Percentiles rank a stretch among this genome's conserved stretches.
Evolutionary conservation across 495 filamentous ascomycete species (phyloP).

Genomic region (Penicillium roqueforti): DNA sequence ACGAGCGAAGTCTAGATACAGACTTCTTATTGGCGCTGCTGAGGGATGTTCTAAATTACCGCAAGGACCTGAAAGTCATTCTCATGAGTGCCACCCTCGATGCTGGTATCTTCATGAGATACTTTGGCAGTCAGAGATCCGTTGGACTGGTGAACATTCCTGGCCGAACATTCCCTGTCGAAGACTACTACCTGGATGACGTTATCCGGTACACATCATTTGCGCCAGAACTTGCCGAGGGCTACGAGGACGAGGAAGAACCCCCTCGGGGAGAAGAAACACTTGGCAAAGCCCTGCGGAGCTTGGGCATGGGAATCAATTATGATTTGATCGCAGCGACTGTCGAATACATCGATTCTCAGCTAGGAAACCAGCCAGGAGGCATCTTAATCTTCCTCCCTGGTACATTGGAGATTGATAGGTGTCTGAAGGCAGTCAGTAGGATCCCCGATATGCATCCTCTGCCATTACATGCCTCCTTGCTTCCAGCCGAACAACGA

Average conservation of each 20-base stretch:
- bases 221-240: constrained; percentile 38
- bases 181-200: constrained; percentile 89
- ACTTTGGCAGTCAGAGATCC: constrained; percentile 65
- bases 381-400: constrained; percentile 94
- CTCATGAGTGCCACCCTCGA: constrained; percentile 99
- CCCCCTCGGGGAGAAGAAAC: constrained; percentile 36
- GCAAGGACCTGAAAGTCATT: constrained; percentile 83
- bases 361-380: constrained; percentile 65
- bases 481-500: constrained; percentile 80
- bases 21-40: constrained; percentile 89
- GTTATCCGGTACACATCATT: constrained; percentile 78
- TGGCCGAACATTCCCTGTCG: constrained; percentile 84
- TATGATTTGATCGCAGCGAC: constrained; percentile 81
- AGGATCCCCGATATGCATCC: constrained; percentile 68
- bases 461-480: constrained; percentile 87
- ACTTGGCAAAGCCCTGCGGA: constrained; percentile 65
- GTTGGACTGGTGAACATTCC: constrained; percentile 81
- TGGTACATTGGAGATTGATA: constrained; percentile 78
- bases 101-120: constrained; percentile 76
- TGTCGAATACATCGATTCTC: constrained; percentile 72
- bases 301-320: constrained; percentile 81
- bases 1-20: constrained; percentile 92
- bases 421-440: constrained; percentile 67
- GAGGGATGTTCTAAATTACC: constrained; percentile 70
- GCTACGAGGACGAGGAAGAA: constrained; percentile 33